Percentiles rank a stretch among this genome's conserved stretches.
These are phyloP conservation scores for Taiozyma onychis DNA, from an alignment of 1,139 yeast species.

Conservation along the genomic window DNA sequence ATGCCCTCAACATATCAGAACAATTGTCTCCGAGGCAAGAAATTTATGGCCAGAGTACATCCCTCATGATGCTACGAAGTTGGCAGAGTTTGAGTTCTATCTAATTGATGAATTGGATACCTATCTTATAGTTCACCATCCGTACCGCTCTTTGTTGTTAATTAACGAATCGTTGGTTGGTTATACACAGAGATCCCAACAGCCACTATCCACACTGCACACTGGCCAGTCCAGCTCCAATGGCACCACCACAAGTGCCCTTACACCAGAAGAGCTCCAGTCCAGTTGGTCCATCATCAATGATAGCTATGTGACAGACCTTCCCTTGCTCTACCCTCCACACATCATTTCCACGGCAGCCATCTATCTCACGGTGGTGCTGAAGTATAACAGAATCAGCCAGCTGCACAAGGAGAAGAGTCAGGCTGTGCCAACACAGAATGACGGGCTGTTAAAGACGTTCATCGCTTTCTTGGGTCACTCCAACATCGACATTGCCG, in stretches of 20 bases:
- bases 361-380: slow-evolving; percentile 64
- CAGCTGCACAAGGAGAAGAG: slow-evolving; percentile 13
- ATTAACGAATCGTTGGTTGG: slow-evolving; percentile 41
- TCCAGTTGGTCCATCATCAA: slow-evolving; percentile 86
- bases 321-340: slow-evolving; percentile 80
- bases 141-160: slow-evolving; percentile 70
- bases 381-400: slow-evolving; percentile 36
- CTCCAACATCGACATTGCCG: slow-evolving; percentile 71
- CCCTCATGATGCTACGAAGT: slow-evolving; percentile 83
- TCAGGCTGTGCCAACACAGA: slow-evolving; percentile 1
- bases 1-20: slow-evolving; percentile 88
- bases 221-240: not conserved
- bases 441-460: slow-evolving; percentile 13
- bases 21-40: slow-evolving; percentile 78
- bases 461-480: slow-evolving; percentile 66
- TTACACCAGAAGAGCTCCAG: slow-evolving; percentile 64
- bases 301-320: slow-evolving; percentile 85
- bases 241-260: slow-evolving; percentile 3
- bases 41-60: slow-evolving; percentile 93
- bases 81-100: slow-evolving; percentile 97
- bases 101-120: slow-evolving; percentile 84
- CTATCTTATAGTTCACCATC: slow-evolving; percentile 79
- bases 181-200: slow-evolving; percentile 23
- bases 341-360: slow-evolving; percentile 85
- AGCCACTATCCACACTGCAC: slow-evolving; percentile 1